Conservation (phyloP, 2,329 filamentous ascomycete species). For the Apiospora arundinis region DNA sequence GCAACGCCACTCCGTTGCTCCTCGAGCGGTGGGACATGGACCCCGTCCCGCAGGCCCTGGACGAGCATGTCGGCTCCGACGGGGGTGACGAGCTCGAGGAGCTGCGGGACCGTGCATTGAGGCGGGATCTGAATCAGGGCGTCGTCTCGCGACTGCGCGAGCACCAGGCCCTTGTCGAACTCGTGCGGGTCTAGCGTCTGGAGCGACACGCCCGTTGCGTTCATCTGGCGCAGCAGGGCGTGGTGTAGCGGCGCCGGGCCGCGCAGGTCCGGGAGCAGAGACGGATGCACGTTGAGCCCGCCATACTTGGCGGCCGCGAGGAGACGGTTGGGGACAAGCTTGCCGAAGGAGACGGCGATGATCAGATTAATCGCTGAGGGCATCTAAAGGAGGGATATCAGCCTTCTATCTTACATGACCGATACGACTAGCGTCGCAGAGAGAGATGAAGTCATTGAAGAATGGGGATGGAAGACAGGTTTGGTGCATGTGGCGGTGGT, state of each 20-base stretch:
- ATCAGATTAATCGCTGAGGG: conserved; percentile 75
- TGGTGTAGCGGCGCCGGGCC: conserved; percentile 89
- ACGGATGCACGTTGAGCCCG: conserved; percentile 93
- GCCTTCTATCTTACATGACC: background rate
- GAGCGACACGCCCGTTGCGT: conserved; percentile 76
- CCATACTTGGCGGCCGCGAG: conserved; percentile 76
- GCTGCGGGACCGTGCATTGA: conserved; percentile 51
- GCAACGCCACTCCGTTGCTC: conserved; percentile 40
- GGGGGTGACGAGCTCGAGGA: conserved; percentile 63
- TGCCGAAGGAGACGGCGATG: conserved; percentile 91
- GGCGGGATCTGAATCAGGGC: conserved; percentile 61
- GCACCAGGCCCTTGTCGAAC: conserved; percentile 81
- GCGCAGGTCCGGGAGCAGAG: conserved; percentile 83
- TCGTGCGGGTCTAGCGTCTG: conserved; percentile 80
- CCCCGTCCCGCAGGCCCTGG: conserved; percentile 62
- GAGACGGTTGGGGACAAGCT: conserved; percentile 82
- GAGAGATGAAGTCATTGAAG: background rate
- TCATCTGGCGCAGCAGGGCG: conserved; percentile 70
- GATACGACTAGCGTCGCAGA: background rate
- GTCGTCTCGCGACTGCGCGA: conserved; percentile 71
- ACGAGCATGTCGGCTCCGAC: conserved; percentile 76
- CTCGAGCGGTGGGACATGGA: conserved; percentile 69
- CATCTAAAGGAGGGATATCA: conserved; percentile 48
- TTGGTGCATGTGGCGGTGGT: background rate
- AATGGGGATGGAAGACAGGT: conserved; percentile 10